phyloP scores from a whole-genome alignment of 805 yeast species.

The fission yeast (Schizosaccharomyces pombe) region DNA sequence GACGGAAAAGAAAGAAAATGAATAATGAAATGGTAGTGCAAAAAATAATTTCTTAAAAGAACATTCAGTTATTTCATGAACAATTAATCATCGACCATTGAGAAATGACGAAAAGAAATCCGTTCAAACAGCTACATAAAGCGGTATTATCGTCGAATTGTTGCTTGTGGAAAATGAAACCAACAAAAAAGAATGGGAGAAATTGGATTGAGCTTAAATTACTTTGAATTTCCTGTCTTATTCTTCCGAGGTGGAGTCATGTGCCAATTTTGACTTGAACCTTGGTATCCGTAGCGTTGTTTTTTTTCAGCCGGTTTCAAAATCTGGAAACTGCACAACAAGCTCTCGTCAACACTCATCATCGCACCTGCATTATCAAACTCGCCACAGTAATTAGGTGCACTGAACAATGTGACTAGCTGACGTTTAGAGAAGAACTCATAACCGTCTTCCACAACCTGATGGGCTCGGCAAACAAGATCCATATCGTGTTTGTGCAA shows the following conservation, averaged over 20 bases:
- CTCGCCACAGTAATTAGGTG: slow-evolving; percentile 91
- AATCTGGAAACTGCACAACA: slow-evolving; percentile 75
- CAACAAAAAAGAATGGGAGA: background rate
- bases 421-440: slow-evolving; percentile 92
- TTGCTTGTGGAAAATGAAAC: background rate
- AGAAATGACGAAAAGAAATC: no score
- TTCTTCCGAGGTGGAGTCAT: slow-evolving; percentile 1
- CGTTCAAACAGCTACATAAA: no score
- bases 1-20: no score
- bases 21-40: no score
- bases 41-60: no score
- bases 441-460: slow-evolving; percentile 96
- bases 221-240: background rate
- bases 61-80: no score
- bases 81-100: no score
- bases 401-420: slow-evolving; percentile 80
- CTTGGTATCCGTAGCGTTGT: slow-evolving; percentile 32
- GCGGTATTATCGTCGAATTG: no score
- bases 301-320: slow-evolving; percentile 95
- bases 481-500: slow-evolving; percentile 95
- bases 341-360: slow-evolving; percentile 96
- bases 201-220: background rate
- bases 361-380: slow-evolving; percentile 98
- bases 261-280: background rate
- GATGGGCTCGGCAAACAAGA: slow-evolving; percentile 93